Percentiles rank a stretch among this genome's conserved stretches.
These are phyloP conservation scores for Adenanthera pavonina DNA, from an alignment of 306 rosid genomes.

Conservation along the genomic window DNA sequence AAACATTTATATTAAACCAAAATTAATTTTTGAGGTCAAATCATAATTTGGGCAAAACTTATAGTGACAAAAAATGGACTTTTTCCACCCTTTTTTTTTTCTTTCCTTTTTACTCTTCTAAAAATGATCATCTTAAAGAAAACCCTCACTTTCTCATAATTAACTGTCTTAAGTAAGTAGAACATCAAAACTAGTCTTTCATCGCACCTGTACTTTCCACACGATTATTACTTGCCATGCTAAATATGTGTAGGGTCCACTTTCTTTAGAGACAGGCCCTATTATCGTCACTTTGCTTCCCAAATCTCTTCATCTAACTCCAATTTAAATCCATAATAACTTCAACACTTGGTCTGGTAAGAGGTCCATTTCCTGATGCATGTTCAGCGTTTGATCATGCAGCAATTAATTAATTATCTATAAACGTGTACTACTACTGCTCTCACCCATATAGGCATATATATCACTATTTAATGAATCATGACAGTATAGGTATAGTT, in stretches of 20 bases:
- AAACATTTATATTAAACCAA: not conserved
- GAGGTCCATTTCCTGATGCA: constrained; percentile 31
- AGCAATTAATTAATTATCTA: constrained; percentile 13
- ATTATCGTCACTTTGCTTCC: constrained; percentile 33
- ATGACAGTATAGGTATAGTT: constrained; percentile 9
- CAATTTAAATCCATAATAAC: constrained; percentile 15
- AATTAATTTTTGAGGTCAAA: not conserved
- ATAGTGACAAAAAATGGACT: not conserved
- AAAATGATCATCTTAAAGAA: not conserved
- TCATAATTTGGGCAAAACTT: not conserved
- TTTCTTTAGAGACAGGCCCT: constrained; percentile 18
- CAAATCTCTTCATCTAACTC: constrained; percentile 31
- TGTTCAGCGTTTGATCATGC: constrained; percentile 31
- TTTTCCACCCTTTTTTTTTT: not conserved
- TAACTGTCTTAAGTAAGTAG: constrained; percentile 7
- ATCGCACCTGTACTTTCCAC: constrained; percentile 27
- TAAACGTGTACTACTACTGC: constrained; percentile 10
- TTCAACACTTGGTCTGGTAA: constrained; percentile 38
- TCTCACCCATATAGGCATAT: not conserved
- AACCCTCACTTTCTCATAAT: not conserved
- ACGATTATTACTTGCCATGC: constrained; percentile 38
- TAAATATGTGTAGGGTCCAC: constrained; percentile 21
- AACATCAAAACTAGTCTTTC: not conserved
- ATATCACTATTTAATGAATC: constrained; percentile 21
- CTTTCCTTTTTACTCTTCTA: not conserved